Base-by-base conservation (phyloP, 345 rosid species). In the Brassica cretica region DNA sequence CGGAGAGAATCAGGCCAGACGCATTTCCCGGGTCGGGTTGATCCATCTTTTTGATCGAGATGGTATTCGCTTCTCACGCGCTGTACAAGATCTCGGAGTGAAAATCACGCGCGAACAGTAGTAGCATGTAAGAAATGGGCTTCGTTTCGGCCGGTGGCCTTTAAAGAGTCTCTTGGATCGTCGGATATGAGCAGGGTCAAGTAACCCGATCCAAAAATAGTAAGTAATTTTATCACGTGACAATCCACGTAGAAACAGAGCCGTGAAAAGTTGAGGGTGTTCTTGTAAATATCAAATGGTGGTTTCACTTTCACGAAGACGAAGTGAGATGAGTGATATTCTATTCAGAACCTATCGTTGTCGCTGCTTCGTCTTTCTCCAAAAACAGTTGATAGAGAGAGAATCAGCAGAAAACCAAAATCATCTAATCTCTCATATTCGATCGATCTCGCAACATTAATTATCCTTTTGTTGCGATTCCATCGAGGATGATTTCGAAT, bases 401-500 rank as follows among this genome's bases (percentile, higher is more conserved):
- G 58, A 2, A 24, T 53, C 49, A 14, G n/a, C 3, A 14, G 12
- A n/a, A 25, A 6, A 6, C 8, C 33, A 44, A 19, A 29, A 59
- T 0, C 29, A 8, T 66, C 70, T 8, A 18, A 21, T 49, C 70
- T 62, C 55, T 33, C 24, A 4, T 30, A n/a, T 76, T 46, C 69
- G 56, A 66, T 67, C 63, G 32, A 44, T 53, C 73, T 71, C 66
- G 72, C 72, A 72, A 21, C 73, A 72, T 73, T 32, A 32, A 25
- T 25, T 78, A 12, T 72, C 32, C 25, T 27, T 19, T 44, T 27
- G 56, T 68, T 74, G 78, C 75, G 58, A 73, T 67, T 15, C 35
- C 8, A n/a, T 37, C 10, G 46, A 39, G 62, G 66, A 89, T 89
- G 97, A 84, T 91, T 78, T 80, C 93, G 21, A 82, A 91, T 79